Evolutionary conservation across 108 stramenopile species (phyloP).

Genomic region (Cyclotella choctawhatcheeana): DNA sequence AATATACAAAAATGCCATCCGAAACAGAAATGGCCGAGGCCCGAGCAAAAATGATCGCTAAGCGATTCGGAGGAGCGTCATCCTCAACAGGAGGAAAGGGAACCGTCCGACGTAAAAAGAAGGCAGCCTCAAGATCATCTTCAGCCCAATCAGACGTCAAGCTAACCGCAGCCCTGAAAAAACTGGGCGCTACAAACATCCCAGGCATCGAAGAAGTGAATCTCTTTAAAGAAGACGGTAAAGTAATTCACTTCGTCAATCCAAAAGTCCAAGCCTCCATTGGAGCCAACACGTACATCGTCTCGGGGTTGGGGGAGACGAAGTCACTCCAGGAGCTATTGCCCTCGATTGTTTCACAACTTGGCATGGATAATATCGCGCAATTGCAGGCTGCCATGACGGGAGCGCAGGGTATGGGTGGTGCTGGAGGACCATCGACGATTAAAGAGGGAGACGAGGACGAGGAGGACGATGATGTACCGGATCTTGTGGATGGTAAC

Average conservation of each 20-base stretch:
- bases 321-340: constrained; percentile 95
- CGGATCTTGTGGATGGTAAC: constrained; percentile 96
- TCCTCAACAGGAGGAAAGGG: constrained; percentile 94
- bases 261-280: constrained; percentile 97
- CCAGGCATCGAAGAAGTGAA: constrained; percentile 99
- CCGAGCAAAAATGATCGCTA: constrained; percentile 89
- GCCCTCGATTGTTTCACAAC: constrained; percentile 94
- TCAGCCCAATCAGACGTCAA: constrained; percentile 95
- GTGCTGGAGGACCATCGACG: constrained; percentile 38
- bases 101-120: constrained; percentile 93
- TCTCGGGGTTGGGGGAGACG: constrained; percentile 91
- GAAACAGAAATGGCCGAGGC: constrained; percentile 80
- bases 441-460: constrained; percentile 69
- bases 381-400: constrained; percentile 82
- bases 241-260: constrained; percentile 96
- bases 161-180: constrained; percentile 91
- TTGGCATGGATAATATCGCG: constrained; percentile 93
- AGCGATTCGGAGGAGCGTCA: constrained; percentile 87
- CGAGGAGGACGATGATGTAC: constrained; percentile 95
- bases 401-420: constrained; percentile 52
- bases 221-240: constrained; percentile 97
- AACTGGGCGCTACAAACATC: constrained; percentile 97
- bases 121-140: constrained; percentile 81
- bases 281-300: constrained; percentile 96
- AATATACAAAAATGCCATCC: constrained; percentile 57